Base-by-base conservation (phyloP, 345 rosid species). In the Sisymbrium altissimum region DNA sequence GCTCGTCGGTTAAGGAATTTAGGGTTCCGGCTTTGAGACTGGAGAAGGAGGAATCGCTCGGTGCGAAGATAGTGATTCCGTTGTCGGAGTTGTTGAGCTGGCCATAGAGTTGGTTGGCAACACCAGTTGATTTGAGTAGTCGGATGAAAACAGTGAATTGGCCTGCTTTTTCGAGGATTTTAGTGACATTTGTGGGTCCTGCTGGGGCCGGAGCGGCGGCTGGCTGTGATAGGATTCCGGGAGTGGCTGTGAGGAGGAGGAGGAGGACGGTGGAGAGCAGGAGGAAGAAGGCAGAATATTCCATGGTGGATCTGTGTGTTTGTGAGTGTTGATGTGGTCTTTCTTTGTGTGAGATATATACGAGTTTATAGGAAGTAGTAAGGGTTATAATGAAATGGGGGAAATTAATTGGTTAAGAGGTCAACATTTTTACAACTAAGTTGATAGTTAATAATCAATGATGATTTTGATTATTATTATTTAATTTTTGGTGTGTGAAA, bases 91-190 rank as follows among this genome's bases (percentile, higher is more conserved):
- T 77, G 77, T 84, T 84, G 48, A 81, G 84, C 66, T 81, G 83
- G 35, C 83, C 78, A 56, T 62, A 33, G 43, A 84, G 83, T 56
- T 78, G 83, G 71, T 46, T 68, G 11, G 78, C 80, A 10, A 78
- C 86, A 18, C 80, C 83, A 55, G 93, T 88, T 40, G 83, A 66
- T 64, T 81, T 83, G 70, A 88, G 78, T 5, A 88, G 86, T 15
- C 86, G 81, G 61, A 84, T 76, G 23, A 88, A 75, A 72, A 82
- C 43, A 6, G 80, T 81, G 80, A 86, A 88, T 19, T 81, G 84
- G 5, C 87, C 85, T 5, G 82, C 83, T 52, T 86, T 86, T 33
- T 84, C 86, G 5, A 88, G 87, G 85, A 87, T 84, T 54, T 86
- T 86, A 23, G 86, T 79, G n/a, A 88, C 78, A 54, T 85, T 82